phyloP scores from a whole-genome alignment of 106 monocot genomes.

The Allium fistulosum region DNA sequence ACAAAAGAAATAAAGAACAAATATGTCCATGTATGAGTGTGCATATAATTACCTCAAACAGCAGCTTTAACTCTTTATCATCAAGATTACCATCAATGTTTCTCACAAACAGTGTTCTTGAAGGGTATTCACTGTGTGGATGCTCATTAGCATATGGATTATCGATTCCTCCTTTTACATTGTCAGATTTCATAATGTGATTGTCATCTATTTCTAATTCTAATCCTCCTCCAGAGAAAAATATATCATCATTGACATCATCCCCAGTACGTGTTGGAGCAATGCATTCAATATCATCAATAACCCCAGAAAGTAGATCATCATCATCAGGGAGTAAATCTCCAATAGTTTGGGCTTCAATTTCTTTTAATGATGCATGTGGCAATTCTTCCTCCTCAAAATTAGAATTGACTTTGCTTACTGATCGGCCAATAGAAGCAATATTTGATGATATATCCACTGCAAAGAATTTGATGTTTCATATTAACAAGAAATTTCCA shows the following conservation, averaged over 20 bases:
- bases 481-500: background rate
- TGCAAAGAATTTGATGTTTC: conserved; percentile 18
- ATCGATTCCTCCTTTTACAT: background rate
- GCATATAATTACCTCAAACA: conserved; percentile 54
- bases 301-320: conserved; percentile 53
- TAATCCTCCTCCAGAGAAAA: conserved; percentile 64
- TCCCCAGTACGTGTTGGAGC: conserved; percentile 18
- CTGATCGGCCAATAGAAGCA: conserved; percentile 28
- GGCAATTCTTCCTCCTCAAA: conserved; percentile 34
- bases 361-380: conserved; percentile 50
- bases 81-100: conserved; percentile 69
- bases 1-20: no score
- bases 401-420: conserved; percentile 16
- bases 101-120: conserved; percentile 56
- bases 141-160: conserved; percentile 13
- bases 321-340: conserved; percentile 84
- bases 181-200: conserved; percentile 11
- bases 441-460: conserved; percentile 33
- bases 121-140: conserved; percentile 44
- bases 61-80: conserved; percentile 53
- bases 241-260: conserved; percentile 77
- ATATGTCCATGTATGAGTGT: no score
- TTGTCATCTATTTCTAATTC: conserved; percentile 54
- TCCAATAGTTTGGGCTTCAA: conserved; percentile 86
- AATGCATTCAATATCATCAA: conserved; percentile 36